Evolutionary conservation across 2,329 filamentous ascomycete genomes (phyloP), one percentile per base, ranked within the genome.

Genomic region (Venturia oleaginea): DNA sequence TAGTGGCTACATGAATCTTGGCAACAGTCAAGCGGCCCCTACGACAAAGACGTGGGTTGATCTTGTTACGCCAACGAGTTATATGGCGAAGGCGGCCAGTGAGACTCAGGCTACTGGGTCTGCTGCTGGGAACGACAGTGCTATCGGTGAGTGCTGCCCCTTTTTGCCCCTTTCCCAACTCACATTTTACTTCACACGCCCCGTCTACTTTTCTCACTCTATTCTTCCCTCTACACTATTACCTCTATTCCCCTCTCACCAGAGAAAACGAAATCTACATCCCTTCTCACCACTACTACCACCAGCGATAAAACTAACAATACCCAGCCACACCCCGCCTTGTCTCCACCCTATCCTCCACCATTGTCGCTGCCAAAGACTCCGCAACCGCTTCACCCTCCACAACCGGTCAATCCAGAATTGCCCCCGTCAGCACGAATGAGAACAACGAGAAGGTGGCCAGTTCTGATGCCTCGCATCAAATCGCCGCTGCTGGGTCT

Each of bases 1-100:
- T 72, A 75, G 71, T 71, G 77, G 74, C 66, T 73, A 78, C 70
- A 83, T 80, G 76, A 77, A 32, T 32, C 51, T 81, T 70, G 76
- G 69, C 66, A 71, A 68, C 68, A 73, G 73, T 70, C 75, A 73
- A 17, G 63, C 64, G 7, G 64, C 62, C 15, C 64, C 64, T 34
- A 51, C 22, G 32, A 63, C 43, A 0, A 37, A 57, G 27, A 66
- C 63, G n/a, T 42, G 64, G n/a, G 48, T 38, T 13, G 40, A 54
- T 32, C n/a, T 62, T 40, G n/a, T 32, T 32, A 59, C 63, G 37
- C 62, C 46, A 7, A 43, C 46, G n/a, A 55, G 10, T 57, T 67
- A n/a, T 32, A 61, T 65, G 46, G 66, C 57, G 51, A 63, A 55
- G 24, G 57, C 42, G 19, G 38, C 63, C 48, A 63, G 48, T n/a